Evolutionary conservation across 2,329 filamentous ascomycete species (phyloP), one percentile per base, ranked within the genome.

Genomic region (Aureobasidium melanogenum): DNA sequence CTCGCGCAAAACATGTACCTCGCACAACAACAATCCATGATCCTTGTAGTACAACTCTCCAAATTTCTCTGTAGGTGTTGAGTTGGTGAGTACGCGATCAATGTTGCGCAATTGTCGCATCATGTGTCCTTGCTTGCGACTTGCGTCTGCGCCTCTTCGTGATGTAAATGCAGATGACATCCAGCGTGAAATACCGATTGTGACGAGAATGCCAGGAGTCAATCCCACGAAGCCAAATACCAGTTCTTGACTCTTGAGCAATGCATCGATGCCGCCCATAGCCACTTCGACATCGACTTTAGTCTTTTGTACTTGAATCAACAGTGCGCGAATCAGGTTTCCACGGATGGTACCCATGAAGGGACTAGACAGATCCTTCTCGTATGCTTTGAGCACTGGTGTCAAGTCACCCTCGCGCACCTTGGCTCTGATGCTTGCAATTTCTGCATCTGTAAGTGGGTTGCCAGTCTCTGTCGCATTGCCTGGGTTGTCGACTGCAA

Each of bases 301-400:
- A 24, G 94, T 97, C 80, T 99, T 99, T 70, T 99, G 94, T 39
- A 99, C 87, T 71, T 99, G 94, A 60, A 99, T 97, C 47, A 99
- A 80, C 30, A 99, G 83, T 5, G 93, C 91, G 56, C 93, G 87
- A 38, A 97, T 83, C 30, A 99, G 81, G 68, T 97, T 93, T 12
- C 94, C 94, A 32, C 85, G 84, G 19, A 99, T 75, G 0, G 92
- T 89, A 8, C 93, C 92, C 60, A 86, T 80, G 63, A 99, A 85
- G 0, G 94, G 94, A 50, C 80, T 88, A 57, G 88, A 84, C 44
- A 99, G 79, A 67, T 97, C 93, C 70, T 88, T 86, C 71, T 99
- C 94, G 71, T 96, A 99, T 0, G 93, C 94, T 67, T 83, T 88
- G 22, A 99, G 80, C 0, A 99, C 90, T 0, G 93, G 89, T 0